Evolutionary conservation across 202 grass and related monocot genomes (phyloP), one percentile per base, ranked within the genome.

Genomic region (Digitaria exilis): DNA sequence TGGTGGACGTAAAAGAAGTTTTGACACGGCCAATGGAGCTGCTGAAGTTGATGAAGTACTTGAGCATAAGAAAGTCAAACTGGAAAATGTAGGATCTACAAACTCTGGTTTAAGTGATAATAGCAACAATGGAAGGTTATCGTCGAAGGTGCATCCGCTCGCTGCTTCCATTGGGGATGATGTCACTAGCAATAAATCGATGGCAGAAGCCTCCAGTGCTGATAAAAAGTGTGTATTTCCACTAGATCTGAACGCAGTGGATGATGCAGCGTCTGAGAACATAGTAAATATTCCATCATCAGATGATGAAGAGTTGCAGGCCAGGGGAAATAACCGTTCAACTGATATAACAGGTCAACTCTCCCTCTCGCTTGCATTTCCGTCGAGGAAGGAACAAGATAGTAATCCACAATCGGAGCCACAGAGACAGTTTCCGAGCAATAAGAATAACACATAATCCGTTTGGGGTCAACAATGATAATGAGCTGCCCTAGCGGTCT

Each of bases 1-100:
- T 78, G 58, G 56, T 85, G 55, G 19, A 35, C 41, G 31, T 48
- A 91, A 91, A 85, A 82, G 72, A 85, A 73, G 70, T 76, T 66
- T 80, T 66, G 82, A 75, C 37, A 87, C 57, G 25, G 41, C 75
- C 81, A 69, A 82, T 51, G 79, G 56, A 56, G 49, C 22, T 76
- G 80, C 63, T 56, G 50, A 64, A 78, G 59, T 52, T 51, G 62
- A 88, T 63, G 63, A 28, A 76, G 72, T 50, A 84, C 74, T 54
- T 12, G 76, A 78, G 32, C 44, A 67, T 45, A 95, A 92, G 80
- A 92, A 87, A 87, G 70, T 82, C 65, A 88, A 89, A 80, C 46
- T 81, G 68, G 82, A 87, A 72, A 83, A 80, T 72, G 49, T 64
- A 29, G 79, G 35, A 4, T 11, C 80, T 84, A 18, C 35, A 54